phyloP scores from a whole-genome alignment of 2,329 filamentous ascomycete species.

The Aspergillus persii region DNA sequence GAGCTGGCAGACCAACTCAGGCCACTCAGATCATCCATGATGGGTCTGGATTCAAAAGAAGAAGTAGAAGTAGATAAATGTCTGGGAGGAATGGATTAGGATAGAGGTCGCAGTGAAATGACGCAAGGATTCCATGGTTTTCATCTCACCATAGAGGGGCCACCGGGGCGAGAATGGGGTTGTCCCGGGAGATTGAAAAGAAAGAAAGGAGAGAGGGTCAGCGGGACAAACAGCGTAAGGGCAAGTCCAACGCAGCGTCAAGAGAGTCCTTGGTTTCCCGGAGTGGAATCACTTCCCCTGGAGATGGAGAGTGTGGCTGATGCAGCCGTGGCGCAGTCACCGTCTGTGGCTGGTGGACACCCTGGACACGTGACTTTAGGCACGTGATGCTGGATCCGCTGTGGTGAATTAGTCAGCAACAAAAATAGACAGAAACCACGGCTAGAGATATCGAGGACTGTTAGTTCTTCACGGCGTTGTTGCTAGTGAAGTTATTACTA shows the following conservation, averaged over 20 bases:
- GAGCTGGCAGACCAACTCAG: conserved; percentile 44
- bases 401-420: neutral
- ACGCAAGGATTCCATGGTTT: conserved; percentile 15
- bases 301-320: neutral
- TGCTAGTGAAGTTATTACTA: neutral
- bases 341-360: neutral
- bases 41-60: conserved; percentile 12
- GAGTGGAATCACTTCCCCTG: neutral
- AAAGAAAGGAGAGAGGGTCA: neutral
- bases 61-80: conserved; percentile 10
- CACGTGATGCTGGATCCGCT: neutral
- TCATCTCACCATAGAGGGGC: conserved; percentile 17
- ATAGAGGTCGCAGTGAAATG: conserved; percentile 14
- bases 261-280: neutral
- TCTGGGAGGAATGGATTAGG: conserved; percentile 23
- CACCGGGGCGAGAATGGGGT: conserved; percentile 11
- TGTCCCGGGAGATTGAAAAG: neutral
- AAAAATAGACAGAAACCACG: neutral
- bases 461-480: too few species aligned
- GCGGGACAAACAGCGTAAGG: neutral
- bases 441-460: too few species aligned
- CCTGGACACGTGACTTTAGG: too few species aligned
- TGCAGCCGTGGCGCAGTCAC: neutral
- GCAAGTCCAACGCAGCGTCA: neutral
- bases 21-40: conserved; percentile 50